Conservation (phyloP, 2,329 filamentous ascomycete species). For the Venturia effusa region DNA sequence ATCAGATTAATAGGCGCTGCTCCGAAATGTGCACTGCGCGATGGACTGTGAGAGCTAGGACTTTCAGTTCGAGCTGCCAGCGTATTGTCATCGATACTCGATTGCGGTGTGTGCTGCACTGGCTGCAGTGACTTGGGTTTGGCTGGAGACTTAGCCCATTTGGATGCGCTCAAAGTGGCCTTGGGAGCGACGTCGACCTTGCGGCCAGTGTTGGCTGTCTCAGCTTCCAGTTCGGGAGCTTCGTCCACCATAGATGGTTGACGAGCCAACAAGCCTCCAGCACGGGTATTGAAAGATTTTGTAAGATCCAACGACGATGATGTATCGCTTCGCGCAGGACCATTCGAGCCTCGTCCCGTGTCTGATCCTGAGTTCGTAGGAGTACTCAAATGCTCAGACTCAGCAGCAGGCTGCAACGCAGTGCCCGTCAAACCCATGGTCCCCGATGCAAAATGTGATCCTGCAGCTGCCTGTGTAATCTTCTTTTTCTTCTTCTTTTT, state of each 20-base stretch:
- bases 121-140: not conserved
- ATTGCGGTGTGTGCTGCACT: not conserved
- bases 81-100: conserved; percentile 18
- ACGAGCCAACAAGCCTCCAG: not conserved
- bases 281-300: not conserved
- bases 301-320: not conserved
- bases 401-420: conserved; percentile 24
- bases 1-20: conserved; percentile 24
- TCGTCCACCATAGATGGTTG: conserved; percentile 9
- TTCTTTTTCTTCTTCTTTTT: conserved; percentile 27
- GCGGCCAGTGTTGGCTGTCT: conserved; percentile 6
- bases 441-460: conserved; percentile 33
- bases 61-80: conserved; percentile 25
- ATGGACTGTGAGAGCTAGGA: conserved; percentile 44
- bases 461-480: conserved; percentile 22
- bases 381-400: not conserved
- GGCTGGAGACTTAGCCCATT: not conserved
- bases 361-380: not conserved
- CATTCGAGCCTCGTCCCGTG: not conserved
- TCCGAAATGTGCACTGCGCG: conserved; percentile 53
- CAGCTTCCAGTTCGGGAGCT: not conserved
- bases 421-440: conserved; percentile 28
- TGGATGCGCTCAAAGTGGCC: not conserved
- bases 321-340: not conserved
- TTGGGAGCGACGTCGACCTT: conserved; percentile 8